Evolutionary conservation across 768 basidiomycete genomes (phyloP).

Genomic region (Holtermanniella nyarrowii): DNA sequence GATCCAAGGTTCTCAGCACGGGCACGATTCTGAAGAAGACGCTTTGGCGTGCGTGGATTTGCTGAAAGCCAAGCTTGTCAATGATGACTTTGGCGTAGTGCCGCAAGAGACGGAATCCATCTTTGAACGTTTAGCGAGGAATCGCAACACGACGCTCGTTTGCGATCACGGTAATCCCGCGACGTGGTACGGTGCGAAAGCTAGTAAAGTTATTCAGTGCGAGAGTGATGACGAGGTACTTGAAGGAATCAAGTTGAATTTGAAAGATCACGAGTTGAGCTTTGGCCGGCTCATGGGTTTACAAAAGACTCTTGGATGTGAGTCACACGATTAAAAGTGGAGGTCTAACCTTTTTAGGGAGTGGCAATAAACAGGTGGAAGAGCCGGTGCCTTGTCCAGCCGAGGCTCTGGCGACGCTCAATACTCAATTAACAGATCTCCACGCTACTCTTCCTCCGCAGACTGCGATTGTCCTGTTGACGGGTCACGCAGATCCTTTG

Average conservation of each 20-base stretch:
- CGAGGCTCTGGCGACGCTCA: conserved; percentile 47
- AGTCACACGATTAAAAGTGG: conserved; percentile 22
- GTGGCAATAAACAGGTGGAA: neutral
- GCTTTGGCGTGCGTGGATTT: conserved; percentile 80
- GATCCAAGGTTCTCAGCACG: conserved; percentile 74
- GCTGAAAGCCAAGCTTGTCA: conserved; percentile 65
- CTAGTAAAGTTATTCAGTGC: conserved; percentile 65
- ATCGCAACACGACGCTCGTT: conserved; percentile 51
- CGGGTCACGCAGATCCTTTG: conserved; percentile 80
- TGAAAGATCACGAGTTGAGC: conserved; percentile 62
- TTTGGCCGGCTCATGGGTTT: conserved; percentile 77
- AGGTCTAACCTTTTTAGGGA: conserved; percentile 8
- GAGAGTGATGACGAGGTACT: conserved; percentile 62
- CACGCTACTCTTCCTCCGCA: conserved; percentile 62
- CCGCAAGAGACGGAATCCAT: conserved; percentile 75
- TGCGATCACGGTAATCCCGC: conserved; percentile 77
- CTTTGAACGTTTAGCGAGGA: conserved; percentile 68
- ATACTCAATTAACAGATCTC: conserved; percentile 53
- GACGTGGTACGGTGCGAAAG: conserved; percentile 76
- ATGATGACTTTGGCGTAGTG: conserved; percentile 80
- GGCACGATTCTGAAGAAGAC: conserved; percentile 92
- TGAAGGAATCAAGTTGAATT: conserved; percentile 52
- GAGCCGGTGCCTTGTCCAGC: conserved; percentile 1
- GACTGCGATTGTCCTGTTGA: conserved; percentile 74
- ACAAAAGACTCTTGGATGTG: conserved; percentile 73